Evolutionary conservation across 305 asterid genomes (phyloP), one percentile per base, ranked within the genome.

Genomic region (Striga hermonthica): DNA sequence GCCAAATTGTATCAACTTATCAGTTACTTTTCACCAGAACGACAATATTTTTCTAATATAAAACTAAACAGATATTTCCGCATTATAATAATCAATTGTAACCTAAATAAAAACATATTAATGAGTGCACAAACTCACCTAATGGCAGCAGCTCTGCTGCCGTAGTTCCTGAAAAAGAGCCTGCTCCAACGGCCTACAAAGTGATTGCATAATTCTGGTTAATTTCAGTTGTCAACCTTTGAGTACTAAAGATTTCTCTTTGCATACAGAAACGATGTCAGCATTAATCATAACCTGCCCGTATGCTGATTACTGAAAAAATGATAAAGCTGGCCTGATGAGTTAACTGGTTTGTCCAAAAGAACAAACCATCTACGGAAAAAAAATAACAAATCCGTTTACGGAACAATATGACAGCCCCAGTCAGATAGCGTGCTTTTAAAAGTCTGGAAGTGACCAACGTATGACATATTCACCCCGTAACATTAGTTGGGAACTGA

Each of bases 111-210:
- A 69, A 57, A 50, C 36, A n/a, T n/a, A n/a, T n/a, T n/a, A n/a
- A n/a, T n/a, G n/a, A n/a, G n/a, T n/a, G n/a, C n/a, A n/a, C 34
- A 48, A 64, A 60, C 15, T 80, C 50, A 89, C 98, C 97, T 89
- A 77, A 91, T 84, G 74, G 98, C 89, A 77, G 93, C 95, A 64
- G 98, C 97, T 71, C 96, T 49, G 98, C 98, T 54, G 92, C 96
- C 43, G 89, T 76, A 73, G 96, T 82, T 78, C 98, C 98, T 45
- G 92, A 84, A 66, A 92, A 85, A 55, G 96, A 89, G 68, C 93
- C 95, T 65, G 86, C 83, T 60, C 97, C 98, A 74, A 89, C 95
- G 54, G 98, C 98, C 98, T 92, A 75, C 71, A 85, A 55, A 48
- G 67, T 11, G 47, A 72, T 68, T 28, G 40, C 64, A 71, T n/a